Base-by-base conservation (phyloP, 2,329 filamentous ascomycete genomes). In the Fusarium tuaranense region DNA sequence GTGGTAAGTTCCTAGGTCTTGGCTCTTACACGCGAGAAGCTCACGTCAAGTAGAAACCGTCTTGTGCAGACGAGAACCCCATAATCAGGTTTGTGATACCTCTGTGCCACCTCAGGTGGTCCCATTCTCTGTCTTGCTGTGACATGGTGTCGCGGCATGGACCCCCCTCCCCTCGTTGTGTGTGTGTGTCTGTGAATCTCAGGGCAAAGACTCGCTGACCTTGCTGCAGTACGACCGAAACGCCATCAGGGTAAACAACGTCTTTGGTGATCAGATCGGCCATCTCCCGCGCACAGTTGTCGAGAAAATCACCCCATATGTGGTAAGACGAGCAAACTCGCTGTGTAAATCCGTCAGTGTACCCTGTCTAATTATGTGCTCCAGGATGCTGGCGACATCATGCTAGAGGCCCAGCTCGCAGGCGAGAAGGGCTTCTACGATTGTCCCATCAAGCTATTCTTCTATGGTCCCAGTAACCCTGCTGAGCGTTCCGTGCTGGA, bases 181-280 rank as follows among this genome's bases (percentile, higher is more conserved):
- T 34, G 30, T 14, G 14, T 39, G 55, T 63, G 38, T 7, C n/a
- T 32, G 27, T 55, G 51, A 32, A 55, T 32, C 51, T 46, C 41
- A 59, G 64, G 25, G 20, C 67, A 63, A 63, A 36, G 32, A 73
- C 53, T 58, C 44, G 55, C 51, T 55, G 6, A n/a, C 63, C 30
- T 14, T 36, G 20, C 36, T 57, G 20, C 48, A 85, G 75, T 94
- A 93, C 79, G 94, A 97, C 79, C 72, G 76, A 7, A 97, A 97
- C 82, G 94, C 94, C 0, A 94, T 97, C 67, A 89, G 91, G 7
- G 90, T 97, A 2, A 88, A 93, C 77, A 97, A 97, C 81, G 93
- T 95, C 16, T 88, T 93, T 78, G 89, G 90, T 18, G 81, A 82
- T 9, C 94, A 97, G 78, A 94, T 97, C 76, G 95, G 95, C 1